A percentile compares a stretch with the other conserved stretches of the same genome.
Evolutionary conservation across 2,329 filamentous ascomycete species (phyloP).

Genomic region (Epichloe typhina): DNA sequence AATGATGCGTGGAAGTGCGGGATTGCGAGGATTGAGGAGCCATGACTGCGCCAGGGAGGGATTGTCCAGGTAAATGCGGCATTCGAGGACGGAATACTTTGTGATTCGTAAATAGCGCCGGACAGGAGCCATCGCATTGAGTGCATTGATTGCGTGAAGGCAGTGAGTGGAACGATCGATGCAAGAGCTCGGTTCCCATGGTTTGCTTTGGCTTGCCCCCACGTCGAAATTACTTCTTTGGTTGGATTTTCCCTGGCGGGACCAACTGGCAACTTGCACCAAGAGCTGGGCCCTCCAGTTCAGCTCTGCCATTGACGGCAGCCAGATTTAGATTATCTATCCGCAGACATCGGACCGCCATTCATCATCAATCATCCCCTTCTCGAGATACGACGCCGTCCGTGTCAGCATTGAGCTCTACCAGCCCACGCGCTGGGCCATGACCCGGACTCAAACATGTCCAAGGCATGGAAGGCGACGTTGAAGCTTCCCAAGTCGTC

Average conservation of each 20-base stretch:
- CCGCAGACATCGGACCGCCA: too few species aligned
- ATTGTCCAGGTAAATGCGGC: constrained; percentile 89
- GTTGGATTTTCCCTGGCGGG: neutral
- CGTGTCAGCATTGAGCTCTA: neutral
- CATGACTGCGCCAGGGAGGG: constrained; percentile 72
- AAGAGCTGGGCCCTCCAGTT: too few species aligned
- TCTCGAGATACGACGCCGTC: too few species aligned
- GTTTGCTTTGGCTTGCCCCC: neutral
- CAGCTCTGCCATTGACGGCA: too few species aligned
- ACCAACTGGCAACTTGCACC: too few species aligned
- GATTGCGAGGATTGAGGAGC: constrained; percentile 64
- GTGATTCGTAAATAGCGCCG: constrained; percentile 84
- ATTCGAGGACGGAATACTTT: constrained; percentile 90
- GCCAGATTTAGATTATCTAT: too few species aligned
- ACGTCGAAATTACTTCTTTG: neutral
- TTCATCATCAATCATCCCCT: too few species aligned
- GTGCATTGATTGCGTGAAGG: neutral
- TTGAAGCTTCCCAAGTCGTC: constrained; percentile 61
- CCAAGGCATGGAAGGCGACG: constrained; percentile 59
- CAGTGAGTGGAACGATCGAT: neutral
- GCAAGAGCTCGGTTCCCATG: neutral
- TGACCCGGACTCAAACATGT: constrained; percentile 22
- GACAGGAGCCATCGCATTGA: constrained; percentile 61
- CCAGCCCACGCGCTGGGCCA: constrained; percentile 9
- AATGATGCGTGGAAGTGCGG: constrained; percentile 71